A percentile compares a stretch with the other conserved stretches of the same genome.
Conservation (phyloP, 345 rosid species). For the Melastoma malabathricum region DNA sequence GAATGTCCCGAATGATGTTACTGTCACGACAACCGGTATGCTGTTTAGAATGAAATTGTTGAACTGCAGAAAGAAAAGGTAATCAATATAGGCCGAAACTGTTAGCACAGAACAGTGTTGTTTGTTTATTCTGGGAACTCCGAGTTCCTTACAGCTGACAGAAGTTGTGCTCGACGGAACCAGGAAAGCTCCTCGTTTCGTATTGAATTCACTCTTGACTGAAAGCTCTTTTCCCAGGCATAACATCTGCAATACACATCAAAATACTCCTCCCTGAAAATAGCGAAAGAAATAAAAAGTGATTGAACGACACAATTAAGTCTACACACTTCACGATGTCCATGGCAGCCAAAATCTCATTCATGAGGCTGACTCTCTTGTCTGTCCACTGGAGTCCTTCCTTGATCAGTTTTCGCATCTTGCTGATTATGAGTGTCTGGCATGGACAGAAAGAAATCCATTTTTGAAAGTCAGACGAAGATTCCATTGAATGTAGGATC, state of each 20-base stretch:
- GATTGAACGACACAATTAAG: constrained; percentile 5
- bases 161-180: constrained; percentile 73
- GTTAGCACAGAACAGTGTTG: not conserved
- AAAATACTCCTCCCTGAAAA: constrained; percentile 1
- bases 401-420: constrained; percentile 76
- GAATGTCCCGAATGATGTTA: constrained; percentile 75
- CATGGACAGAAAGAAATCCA: too few relatives aligned
- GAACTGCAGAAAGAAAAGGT: constrained; percentile 39
- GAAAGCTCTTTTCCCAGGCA: constrained; percentile 96
- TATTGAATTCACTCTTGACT: constrained; percentile 49
- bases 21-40: constrained; percentile 76
- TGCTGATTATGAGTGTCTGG: constrained; percentile 61
- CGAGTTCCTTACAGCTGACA: constrained; percentile 66
- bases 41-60: constrained; percentile 79
- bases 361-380: constrained; percentile 79
- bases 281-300: not conserved
- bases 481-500: too few relatives aligned
- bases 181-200: constrained; percentile 75
- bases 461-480: too few relatives aligned
- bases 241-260: constrained; percentile 47
- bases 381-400: constrained; percentile 93
- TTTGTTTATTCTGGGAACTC: too few relatives aligned
- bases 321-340: constrained; percentile 75
- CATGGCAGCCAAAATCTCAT: constrained; percentile 92
- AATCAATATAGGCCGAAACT: too few relatives aligned